Base-by-base conservation (phyloP, 345 rosid genomes). In the Cochlearia excelsa region DNA sequence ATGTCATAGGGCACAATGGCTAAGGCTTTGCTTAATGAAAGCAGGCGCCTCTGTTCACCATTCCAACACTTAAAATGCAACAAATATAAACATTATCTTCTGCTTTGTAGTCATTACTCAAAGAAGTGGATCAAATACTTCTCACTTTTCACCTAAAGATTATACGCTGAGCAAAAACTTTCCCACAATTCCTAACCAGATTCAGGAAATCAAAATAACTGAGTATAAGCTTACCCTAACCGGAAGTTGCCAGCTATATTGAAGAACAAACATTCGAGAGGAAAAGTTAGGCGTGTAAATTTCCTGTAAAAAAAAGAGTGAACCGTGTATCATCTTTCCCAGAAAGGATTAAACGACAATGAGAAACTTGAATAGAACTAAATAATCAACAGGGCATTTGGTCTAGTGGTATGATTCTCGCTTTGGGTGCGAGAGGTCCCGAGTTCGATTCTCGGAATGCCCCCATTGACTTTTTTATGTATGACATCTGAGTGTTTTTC, bases 341-440 rank as follows among this genome's bases (percentile, higher is more conserved):
- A n/a, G n/a, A n/a, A 31, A 31, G 35, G 35, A 31, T 31, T 31
- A 31, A 31, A n/a, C n/a, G n/a, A 31, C 35, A 31, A 31, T 31
- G 35, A 31, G 35, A 5, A 31, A 31, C 3, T 31, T n/a, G n/a
- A n/a, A n/a, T n/a, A n/a, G n/a, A n/a, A n/a, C n/a, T n/a, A n/a
- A n/a, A n/a, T n/a, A n/a, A n/a, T n/a, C n/a, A n/a, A 52, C 35
- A 52, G 59, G 59, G 61, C 60, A 45, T 54, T 46, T 45, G 39
- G 86, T 81, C 79, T 81, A 84, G 87, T 82, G 87, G 90, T 78
- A 81, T 78, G 88, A 84, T 85, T 85, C 88, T 84, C 66, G 85
- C 84, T 90, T 83, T 77, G 84, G 90, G 87, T 79, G 88, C 79
- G 79, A 85, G 87, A 83, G 83, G 85, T 81, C 88, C 80, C 66